Base-by-base conservation (phyloP, 108 stramenopile genomes). In the Skeletonema tropicum region DNA sequence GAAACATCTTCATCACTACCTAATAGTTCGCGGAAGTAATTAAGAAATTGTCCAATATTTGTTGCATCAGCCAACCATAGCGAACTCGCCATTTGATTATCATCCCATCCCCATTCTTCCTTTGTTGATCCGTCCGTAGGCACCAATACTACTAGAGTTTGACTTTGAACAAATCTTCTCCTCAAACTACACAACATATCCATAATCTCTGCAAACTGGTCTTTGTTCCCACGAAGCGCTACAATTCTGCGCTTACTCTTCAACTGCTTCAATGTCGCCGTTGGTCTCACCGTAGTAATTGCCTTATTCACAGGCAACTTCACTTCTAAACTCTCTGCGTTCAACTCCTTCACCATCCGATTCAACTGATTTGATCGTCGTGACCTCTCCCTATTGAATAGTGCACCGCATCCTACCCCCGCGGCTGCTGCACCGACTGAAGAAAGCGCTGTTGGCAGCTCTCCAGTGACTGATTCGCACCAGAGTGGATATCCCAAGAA, bases 341-440 rank as follows among this genome's bases (percentile, higher is more conserved):
- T 90, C 38, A 94, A 70, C 83, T 94, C 92, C 38, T 91, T 91
- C 77, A 91, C 92, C 57, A 94, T 89, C 26, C 92, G 68, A 3
- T 17, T 76, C 66, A 94, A 46, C 68, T 91, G 90, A n/a, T 82
- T 88, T 38, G 83, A 80, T 15, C 92, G 79, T 38, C 81, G 66
- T 60, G 69, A 60, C 52, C 89, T 79, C 65, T 94, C 92, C 62
- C 89, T 85, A 21, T 85, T 71, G 66, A 91, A 91, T 11, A 89
- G 57, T 30, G 67, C 83, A 6, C 65, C 75, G 55, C 83, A 73
- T 17, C 58, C 72, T 11, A 84, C 12, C 9, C 85, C 86, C 8
- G 61, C 70, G 0, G 59, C 41, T 9, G 69, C 31, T 17, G 88
- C 77, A 15, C 31, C 74, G 26, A 63, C 26, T 0, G 70, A 74